Percentiles rank a stretch among this genome's conserved stretches.
Conservation (phyloP, 306 rosid genomes). For the Citrullus amarus region DNA sequence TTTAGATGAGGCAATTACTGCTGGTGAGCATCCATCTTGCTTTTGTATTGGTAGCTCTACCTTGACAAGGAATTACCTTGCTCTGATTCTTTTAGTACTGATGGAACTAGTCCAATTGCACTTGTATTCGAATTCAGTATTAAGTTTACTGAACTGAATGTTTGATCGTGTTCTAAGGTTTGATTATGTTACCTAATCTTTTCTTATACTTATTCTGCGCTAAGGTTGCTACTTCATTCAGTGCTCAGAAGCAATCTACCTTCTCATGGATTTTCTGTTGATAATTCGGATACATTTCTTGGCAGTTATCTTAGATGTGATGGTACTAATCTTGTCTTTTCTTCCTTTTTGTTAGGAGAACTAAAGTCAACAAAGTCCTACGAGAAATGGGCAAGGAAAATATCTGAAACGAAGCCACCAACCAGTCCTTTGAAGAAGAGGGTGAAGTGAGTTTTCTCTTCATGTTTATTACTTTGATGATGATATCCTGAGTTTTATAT, state of each 20-base stretch:
- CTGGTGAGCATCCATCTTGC: slow-evolving; percentile 36
- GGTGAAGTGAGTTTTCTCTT: slow-evolving; percentile 35
- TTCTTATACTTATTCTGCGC: background rate
- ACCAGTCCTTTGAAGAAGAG: slow-evolving; percentile 59
- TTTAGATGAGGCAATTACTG: slow-evolving; percentile 54
- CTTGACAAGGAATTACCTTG: background rate
- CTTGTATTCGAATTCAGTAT: background rate
- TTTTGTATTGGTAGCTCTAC: slow-evolving; percentile 5
- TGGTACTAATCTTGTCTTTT: background rate
- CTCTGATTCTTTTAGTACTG: background rate
- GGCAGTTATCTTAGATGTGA: background rate
- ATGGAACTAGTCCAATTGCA: background rate
- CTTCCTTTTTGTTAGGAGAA: slow-evolving; percentile 30
- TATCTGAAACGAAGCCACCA: slow-evolving; percentile 73
- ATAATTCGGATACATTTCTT: background rate
- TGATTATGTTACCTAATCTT: background rate
- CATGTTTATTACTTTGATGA: background rate
- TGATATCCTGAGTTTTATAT: background rate
- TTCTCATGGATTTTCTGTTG: background rate
- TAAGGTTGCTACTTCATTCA: background rate
- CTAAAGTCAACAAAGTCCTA: slow-evolving; percentile 62
- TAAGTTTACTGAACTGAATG: background rate
- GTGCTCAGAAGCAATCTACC: background rate
- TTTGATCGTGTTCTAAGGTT: background rate
- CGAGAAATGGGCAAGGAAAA: slow-evolving; percentile 60